Base-by-base conservation (phyloP, 2,329 filamentous ascomycete species). In the Capronia epimyces region DNA sequence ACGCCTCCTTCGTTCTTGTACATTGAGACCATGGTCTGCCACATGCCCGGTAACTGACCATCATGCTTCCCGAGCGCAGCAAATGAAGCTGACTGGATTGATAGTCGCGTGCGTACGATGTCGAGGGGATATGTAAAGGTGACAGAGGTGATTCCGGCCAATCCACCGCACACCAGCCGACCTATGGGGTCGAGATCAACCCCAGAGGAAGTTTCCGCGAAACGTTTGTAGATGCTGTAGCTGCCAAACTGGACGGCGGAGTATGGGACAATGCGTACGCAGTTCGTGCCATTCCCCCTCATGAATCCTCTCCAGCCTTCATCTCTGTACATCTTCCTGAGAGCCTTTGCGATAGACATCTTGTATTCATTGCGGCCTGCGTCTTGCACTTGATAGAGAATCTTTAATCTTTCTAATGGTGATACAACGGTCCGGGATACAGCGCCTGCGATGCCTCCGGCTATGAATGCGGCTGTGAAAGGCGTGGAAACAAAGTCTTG, bases 351-450 rank as follows among this genome's bases (percentile, higher is more conserved):
- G 51, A 97, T 88, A 13, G 89, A 93, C 68, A 96, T 76, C 67
- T 93, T 91, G 72, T 98, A 98, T 65, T 95, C 91, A 62, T 88
- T 86, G 64, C 89, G 83, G 15, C 90, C 91, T 43, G 79, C 86
- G 65, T 87, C 94, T 73, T 98, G 93, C 22, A 98, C 80, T 68
- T 98, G 93, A 68, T 96, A 89, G n/a, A 98, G 77, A 62, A 98
- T 98, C 75, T 98, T 97, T 52, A 98, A 78, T 58, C 93, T 83
- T 71, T 98, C 93, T 31, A 98, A 81, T 2, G 93, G 93, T 13
- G 91, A 97, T 3, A 98, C 93, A 42, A 97, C 91, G 20, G 93
- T 98, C 66, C 93, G 82, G 25, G 93, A 97, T n/a, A 98, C 91
- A 37, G 93, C 93, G 52, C 93, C 93, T 13, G 93, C 93, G 18